Evolutionary conservation across 345 rosid species (phyloP), one percentile per base, ranked within the genome.

Genomic region (Pseudoturritis turrita): DNA sequence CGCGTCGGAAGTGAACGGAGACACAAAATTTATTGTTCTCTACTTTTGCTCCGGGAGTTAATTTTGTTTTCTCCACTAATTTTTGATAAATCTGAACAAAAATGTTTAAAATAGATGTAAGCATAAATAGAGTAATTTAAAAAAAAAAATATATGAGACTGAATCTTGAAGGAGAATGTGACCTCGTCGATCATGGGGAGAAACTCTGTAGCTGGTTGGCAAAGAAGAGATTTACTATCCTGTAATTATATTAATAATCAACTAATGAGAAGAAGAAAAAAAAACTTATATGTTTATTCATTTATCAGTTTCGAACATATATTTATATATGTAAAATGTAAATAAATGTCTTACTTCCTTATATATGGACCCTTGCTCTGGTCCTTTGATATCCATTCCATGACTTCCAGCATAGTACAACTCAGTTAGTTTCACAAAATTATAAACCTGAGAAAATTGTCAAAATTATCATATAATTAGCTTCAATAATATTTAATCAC

Each of bases 361-460:
- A 39, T 55, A 55, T 50, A 17, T 53, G 35, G 29, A 69, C 22
- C 59, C 45, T 74, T 85, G 95, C 79, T 86, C 85, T 64, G 99
- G 98, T 4, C 97, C 97, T 77, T 82, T 87, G 43, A 95, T 95
- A 82, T 95, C 99, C 99, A 95, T 95, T 23, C 99, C 99, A 79
- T 95, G 99, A 81, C 99, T 95, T 37, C 96, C 97, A 1, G 99
- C 99, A 65, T 95, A 95, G 60, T 91, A 89, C 44, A 95, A 89
- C 67, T 73, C 99, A 4, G 86, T 82, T 59, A 95, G 58, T 74
- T 84, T 81, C 36, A 95, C 97, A 71, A 95, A 95, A 19, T 84
- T 84, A 76, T 70, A 76, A 39, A 76, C 79, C 79, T 76, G 66
- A n/a, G n/a, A 47, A 76, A 31, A n/a, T 26, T 29, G 10, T 62